Conservation (phyloP, 768 basidiomycete genomes). For the Sarcodon sp. region DNA sequence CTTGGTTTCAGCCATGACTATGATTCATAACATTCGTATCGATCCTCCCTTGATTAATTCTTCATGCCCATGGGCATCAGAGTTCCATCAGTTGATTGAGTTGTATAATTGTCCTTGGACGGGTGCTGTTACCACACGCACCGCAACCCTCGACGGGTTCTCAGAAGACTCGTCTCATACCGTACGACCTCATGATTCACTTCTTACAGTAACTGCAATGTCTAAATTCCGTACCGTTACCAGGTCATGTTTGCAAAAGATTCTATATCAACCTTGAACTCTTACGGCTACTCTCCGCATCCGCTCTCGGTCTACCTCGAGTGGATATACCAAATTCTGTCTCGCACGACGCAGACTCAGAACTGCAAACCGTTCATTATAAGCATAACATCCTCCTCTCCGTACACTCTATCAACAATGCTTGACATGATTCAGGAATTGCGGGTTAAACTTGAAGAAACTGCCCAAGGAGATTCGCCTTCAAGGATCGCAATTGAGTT, state of each 20-base stretch:
- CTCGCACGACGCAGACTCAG: constrained; percentile 9
- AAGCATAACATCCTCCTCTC: constrained; percentile 57
- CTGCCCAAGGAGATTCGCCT: constrained; percentile 11
- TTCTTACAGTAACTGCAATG: neutral
- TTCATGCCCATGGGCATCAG: constrained; percentile 75
- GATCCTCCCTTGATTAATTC: constrained; percentile 63
- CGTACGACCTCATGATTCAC: constrained; percentile 24
- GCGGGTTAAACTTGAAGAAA: constrained; percentile 22
- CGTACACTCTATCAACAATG: constrained; percentile 39
- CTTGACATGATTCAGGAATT: constrained; percentile 46
- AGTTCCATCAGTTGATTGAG: constrained; percentile 44
- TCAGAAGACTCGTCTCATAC: constrained; percentile 49
- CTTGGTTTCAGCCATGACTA: constrained; percentile 29
- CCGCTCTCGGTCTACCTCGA: constrained; percentile 51
- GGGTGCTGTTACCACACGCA: constrained; percentile 74
- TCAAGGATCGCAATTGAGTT: constrained; percentile 60
- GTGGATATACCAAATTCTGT: constrained; percentile 44
- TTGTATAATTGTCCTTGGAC: constrained; percentile 59
- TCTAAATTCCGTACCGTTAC: neutral
- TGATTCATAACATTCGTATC: constrained; percentile 41
- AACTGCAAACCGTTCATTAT: constrained; percentile 57
- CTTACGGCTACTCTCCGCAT: constrained; percentile 80
- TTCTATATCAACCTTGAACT: constrained; percentile 57
- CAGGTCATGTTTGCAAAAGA: constrained; percentile 50
- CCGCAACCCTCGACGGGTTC: constrained; percentile 61